Conservation (phyloP, 768 basidiomycete species). For the Pholiota molesta region DNA sequence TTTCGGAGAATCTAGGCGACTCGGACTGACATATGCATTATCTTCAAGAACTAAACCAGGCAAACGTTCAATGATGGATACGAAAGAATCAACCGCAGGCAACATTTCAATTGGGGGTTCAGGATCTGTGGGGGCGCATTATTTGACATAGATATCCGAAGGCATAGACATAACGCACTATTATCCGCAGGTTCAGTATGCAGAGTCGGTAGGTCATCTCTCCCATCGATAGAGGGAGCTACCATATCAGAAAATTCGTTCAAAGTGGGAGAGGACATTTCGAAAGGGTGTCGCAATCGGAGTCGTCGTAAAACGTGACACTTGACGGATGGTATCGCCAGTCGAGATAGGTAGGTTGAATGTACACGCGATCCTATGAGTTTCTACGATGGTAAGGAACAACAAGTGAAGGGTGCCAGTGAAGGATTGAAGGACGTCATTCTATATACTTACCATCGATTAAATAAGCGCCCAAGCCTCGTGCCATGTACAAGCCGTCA, state of each 20-base stretch:
- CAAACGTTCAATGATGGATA: conserved; percentile 6
- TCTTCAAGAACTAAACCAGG: neutral
- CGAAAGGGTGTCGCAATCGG: neutral
- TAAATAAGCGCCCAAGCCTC: too few relatives aligned
- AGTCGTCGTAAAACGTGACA: too few relatives aligned
- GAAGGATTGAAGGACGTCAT: too few relatives aligned
- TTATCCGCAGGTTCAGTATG: neutral
- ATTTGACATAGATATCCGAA: neutral
- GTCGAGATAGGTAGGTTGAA: neutral
- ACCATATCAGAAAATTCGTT: neutral
- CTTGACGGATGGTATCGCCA: neutral
- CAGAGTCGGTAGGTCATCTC: neutral
- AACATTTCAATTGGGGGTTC: neutral
- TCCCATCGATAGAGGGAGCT: neutral
- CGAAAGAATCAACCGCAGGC: neutral
- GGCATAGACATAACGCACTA: neutral
- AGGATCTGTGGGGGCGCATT: too few relatives aligned
- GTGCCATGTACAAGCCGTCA: too few relatives aligned
- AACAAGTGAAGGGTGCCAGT: too few relatives aligned
- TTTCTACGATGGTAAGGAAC: neutral
- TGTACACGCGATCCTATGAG: neutral
- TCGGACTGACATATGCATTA: conserved; percentile 1
- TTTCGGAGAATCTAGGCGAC: neutral
- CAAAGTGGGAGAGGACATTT: neutral
- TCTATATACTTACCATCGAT: too few relatives aligned